These are phyloP conservation scores for Kodamaea leandrae DNA, from an alignment of 805 yeast species.

Conservation along the genomic window DNA sequence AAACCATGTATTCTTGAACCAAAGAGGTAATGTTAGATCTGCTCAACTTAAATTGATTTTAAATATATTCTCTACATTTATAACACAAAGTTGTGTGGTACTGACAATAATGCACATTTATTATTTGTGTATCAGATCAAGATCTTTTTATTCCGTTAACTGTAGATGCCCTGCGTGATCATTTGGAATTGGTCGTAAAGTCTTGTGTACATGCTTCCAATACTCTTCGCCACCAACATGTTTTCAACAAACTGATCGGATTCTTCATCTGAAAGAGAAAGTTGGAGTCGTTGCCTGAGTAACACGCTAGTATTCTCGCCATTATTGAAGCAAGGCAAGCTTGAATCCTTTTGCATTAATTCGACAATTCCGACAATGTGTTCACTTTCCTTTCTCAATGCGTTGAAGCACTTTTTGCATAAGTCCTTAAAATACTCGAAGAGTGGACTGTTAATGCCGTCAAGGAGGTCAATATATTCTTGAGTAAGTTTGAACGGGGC, in stretches of 20 bases:
- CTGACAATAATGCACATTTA: too few species aligned
- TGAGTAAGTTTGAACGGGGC: constrained; percentile 92
- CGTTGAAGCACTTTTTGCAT: constrained; percentile 70
- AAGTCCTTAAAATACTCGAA: constrained; percentile 60
- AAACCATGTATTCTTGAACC: too few species aligned
- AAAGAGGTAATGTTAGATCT: too few species aligned
- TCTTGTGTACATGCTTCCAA: constrained; percentile 86
- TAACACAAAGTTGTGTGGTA: background rate
- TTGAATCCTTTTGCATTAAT: constrained; percentile 89
- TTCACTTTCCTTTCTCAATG: constrained; percentile 70
- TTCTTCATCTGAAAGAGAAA: constrained; percentile 69
- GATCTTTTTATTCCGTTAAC: too few species aligned
- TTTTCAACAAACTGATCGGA: constrained; percentile 77
- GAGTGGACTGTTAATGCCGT: constrained; percentile 65
- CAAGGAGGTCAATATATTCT: constrained; percentile 86
- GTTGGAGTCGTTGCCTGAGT: constrained; percentile 76
- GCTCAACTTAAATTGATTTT: too few species aligned
- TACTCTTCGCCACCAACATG: constrained; percentile 70
- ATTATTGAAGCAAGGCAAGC: constrained; percentile 85
- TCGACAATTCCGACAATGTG: constrained; percentile 81
- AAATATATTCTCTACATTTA: background rate
- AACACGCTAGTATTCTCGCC: constrained; percentile 82
- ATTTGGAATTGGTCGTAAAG: constrained; percentile 94
- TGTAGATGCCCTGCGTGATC: constrained; percentile 91
- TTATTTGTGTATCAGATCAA: too few species aligned